These are phyloP conservation scores for Parmelia sp. DNA, from an alignment of 495 filamentous ascomycete genomes.

Conservation along the genomic window DNA sequence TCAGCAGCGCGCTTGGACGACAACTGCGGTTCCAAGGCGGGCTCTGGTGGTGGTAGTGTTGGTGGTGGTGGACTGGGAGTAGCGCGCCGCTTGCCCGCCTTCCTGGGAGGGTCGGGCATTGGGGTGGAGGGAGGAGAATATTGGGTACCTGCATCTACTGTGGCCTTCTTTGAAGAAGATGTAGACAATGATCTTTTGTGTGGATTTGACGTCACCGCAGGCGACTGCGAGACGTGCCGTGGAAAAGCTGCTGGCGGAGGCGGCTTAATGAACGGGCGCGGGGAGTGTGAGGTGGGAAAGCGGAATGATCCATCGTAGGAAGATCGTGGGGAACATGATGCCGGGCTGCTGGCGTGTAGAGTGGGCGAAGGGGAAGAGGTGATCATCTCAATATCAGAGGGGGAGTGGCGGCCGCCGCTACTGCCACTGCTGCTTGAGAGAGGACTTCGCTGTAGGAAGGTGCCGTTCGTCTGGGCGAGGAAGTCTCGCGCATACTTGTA, in stretches of 20 bases:
- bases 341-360: conserved; percentile 24
- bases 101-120: conserved; percentile 13
- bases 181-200: conserved; percentile 21
- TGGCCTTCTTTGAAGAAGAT: conserved; percentile 19
- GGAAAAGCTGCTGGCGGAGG: conserved; percentile 27
- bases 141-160: conserved; percentile 48
- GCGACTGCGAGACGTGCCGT: conserved; percentile 21
- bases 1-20: conserved; percentile 13
- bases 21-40: conserved; percentile 27
- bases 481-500: conserved; percentile 30
- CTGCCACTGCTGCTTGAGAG: conserved; percentile 15
- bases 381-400: conserved; percentile 31
- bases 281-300: conserved; percentile 23
- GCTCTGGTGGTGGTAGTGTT: conserved; percentile 24
- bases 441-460: conserved; percentile 19
- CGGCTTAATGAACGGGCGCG: conserved; percentile 27
- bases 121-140: conserved; percentile 40
- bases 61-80: conserved; percentile 24
- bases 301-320: conserved; percentile 28
- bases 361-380: conserved; percentile 30
- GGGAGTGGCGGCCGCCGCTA: conserved; percentile 15
- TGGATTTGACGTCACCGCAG: conserved; percentile 13
- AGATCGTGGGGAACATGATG: conserved; percentile 23
- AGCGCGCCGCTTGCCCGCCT: conserved; percentile 24
- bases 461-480: conserved; percentile 26